Base-by-base conservation (phyloP, 352 stramenopile species). In the Aphanomyces invadans region DNA sequence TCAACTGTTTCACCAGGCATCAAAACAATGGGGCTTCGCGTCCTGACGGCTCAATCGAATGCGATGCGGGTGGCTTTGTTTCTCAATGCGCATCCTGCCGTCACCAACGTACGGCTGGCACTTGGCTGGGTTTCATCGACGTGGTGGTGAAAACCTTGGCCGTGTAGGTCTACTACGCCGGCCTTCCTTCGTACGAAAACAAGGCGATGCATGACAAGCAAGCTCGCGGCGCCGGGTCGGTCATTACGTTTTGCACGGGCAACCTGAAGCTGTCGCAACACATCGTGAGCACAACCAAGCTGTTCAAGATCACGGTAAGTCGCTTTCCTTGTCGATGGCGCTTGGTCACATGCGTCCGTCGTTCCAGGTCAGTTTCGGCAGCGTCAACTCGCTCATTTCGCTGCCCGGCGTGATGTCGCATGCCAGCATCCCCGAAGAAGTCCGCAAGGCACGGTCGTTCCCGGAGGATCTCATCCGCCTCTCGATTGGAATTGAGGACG, bases 361-460 rank as follows among this genome's bases (percentile, higher is more conserved):
- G 7, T 21, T 52, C 5, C 54, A 63, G 55, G 84, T 91, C 59
- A 96, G 83, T 74, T 97, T 98, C 65, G 92, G 92, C 54, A 92
- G 82, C 56, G 89, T 96, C 28, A 96, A 97, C 75, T 97, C 88
- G 67, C 73, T 98, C 17, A 96, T 97, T 66, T 95, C 87, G 63
- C 76, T 96, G 49, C 90, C 88, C 1, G 88, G 85, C 46, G 86
- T 95, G 26, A 98, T 98, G 95, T 98, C 95, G 7, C 96, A 98
- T 78, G 90, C 92, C 28, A 96, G 83, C 38, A 95, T 98, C 38
- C 88, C 93, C 0, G 78, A 91, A 63, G 92, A 98, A 65, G 86
- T 97, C 55, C 87, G 93, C 60, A 88, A 90, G 68, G 77, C 81
- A 31, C 77, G 95, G 7, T 83, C 91, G 12, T 95, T 99, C 71